These are phyloP conservation scores for Leptodermis oblonga DNA, from an alignment of 257 asterid genomes.

Conservation along the genomic window DNA sequence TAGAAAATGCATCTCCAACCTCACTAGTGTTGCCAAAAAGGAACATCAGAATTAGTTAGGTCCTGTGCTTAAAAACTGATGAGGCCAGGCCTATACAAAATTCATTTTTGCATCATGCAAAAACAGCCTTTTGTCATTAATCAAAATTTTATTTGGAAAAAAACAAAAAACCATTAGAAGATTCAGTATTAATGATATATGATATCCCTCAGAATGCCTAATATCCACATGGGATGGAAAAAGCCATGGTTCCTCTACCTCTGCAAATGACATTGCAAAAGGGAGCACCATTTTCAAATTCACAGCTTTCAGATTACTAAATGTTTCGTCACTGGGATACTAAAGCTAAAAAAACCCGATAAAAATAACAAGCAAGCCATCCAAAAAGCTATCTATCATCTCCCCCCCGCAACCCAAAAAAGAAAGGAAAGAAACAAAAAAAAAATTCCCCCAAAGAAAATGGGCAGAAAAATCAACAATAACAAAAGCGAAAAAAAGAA, in stretches of 20 bases:
- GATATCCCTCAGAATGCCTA: conserved; percentile 25
- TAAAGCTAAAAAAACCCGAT: neutral
- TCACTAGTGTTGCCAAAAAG: no score
- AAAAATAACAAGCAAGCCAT: neutral
- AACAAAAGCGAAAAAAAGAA: neutral
- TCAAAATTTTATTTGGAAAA: no score
- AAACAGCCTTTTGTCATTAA: no score
- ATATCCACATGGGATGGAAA: conserved; percentile 10
- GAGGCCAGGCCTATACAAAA: no score
- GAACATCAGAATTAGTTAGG: no score
- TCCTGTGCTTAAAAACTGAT: no score
- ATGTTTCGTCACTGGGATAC: conserved; percentile 17
- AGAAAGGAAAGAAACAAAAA: no score
- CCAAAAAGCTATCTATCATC: neutral
- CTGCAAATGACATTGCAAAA: neutral
- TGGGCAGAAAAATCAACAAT: neutral
- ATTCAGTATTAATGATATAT: no score
- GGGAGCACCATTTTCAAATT: conserved; percentile 14
- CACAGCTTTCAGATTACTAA: conserved; percentile 15
- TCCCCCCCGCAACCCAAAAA: neutral
- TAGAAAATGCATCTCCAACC: no score
- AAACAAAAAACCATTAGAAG: no score
- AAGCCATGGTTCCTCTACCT: conserved; percentile 19
- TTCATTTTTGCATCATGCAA: no score
- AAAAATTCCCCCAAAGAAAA: no score